These are phyloP conservation scores for Phaeoacremonium minimum DNA, from an alignment of 2,329 filamentous ascomycete species.

Conservation along the genomic window DNA sequence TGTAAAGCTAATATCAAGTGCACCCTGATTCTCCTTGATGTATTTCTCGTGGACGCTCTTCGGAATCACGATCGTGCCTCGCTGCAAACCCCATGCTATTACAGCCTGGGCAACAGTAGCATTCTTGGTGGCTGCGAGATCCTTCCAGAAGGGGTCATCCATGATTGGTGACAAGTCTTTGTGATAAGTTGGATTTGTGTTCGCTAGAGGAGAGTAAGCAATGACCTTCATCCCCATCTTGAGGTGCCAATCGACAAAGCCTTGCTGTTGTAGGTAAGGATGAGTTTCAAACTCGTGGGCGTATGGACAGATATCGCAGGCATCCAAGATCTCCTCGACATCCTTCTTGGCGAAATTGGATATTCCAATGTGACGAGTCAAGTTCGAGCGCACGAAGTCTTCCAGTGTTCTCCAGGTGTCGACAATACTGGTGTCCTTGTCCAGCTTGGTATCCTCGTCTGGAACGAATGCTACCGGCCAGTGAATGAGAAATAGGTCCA, in stretches of 20 bases:
- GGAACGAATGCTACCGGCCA: constrained; percentile 41
- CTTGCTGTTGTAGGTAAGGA: constrained; percentile 45
- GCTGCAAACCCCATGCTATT: constrained; percentile 41
- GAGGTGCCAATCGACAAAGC: constrained; percentile 39
- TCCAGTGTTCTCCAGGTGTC: constrained; percentile 57
- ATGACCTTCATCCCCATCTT: constrained; percentile 36
- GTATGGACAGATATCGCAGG: constrained; percentile 44
- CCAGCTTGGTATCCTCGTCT: constrained; percentile 17
- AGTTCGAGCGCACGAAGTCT: constrained; percentile 44
- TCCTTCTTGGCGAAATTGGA: constrained; percentile 51
- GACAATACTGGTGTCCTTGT: constrained; percentile 17
- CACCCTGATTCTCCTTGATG: constrained; percentile 40
- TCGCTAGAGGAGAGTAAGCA: constrained; percentile 47
- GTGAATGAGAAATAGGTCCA: constrained; percentile 51
- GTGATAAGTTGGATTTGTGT: constrained; percentile 42
- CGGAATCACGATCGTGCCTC: constrained; percentile 44
- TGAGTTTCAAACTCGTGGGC: constrained; percentile 56
- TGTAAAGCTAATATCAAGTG: constrained; percentile 40
- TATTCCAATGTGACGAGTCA: constrained; percentile 54
- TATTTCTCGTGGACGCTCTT: constrained; percentile 38
- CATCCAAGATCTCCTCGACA: constrained; percentile 30
- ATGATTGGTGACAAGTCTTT: constrained; percentile 25
- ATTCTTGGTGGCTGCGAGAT: constrained; percentile 32
- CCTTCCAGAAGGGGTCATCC: constrained; percentile 31
- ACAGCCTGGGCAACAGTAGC: constrained; percentile 37